Evolutionary conservation across 2,329 filamentous ascomycete genomes (phyloP).

Genomic region (Calonectria pseudoreteaudii): DNA sequence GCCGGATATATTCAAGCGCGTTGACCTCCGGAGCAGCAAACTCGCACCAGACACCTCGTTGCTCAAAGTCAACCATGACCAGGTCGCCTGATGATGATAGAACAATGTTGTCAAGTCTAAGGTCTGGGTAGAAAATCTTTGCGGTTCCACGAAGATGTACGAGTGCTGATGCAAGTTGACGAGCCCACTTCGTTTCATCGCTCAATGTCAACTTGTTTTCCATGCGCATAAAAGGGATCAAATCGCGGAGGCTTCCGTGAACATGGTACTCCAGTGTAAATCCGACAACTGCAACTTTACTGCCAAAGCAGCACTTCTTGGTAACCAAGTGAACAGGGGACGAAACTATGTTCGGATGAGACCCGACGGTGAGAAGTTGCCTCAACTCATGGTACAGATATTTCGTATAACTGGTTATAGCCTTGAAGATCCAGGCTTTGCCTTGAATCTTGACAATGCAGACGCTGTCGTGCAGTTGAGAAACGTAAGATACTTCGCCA

Average conservation of each 20-base stretch:
- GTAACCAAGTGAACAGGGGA: slow-evolving; percentile 66
- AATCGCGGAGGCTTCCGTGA: slow-evolving; percentile 67
- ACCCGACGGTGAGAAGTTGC: slow-evolving; percentile 62
- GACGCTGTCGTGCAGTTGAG: slow-evolving; percentile 70
- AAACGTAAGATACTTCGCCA: slow-evolving; percentile 59
- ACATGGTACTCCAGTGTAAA: slow-evolving; percentile 67
- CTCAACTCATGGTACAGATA: slow-evolving; percentile 72
- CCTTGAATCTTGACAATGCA: slow-evolving; percentile 62
- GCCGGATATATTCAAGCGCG: slow-evolving; percentile 67
- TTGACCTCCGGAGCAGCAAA: slow-evolving; percentile 72
- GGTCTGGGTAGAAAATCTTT: slow-evolving; percentile 66
- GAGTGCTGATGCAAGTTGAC: slow-evolving; percentile 64
- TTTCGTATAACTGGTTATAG: slow-evolving; percentile 67
- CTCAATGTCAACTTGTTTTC: slow-evolving; percentile 55
- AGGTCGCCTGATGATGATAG: slow-evolving; percentile 59
- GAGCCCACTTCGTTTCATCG: slow-evolving; percentile 65
- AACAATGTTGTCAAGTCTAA: slow-evolving; percentile 71
- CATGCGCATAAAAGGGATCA: slow-evolving; percentile 63
- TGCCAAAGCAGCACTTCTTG: slow-evolving; percentile 67
- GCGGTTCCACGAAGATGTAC: slow-evolving; percentile 60
- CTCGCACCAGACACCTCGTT: slow-evolving; percentile 72
- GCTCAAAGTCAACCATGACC: slow-evolving; percentile 72
- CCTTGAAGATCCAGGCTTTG: slow-evolving; percentile 66
- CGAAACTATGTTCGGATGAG: slow-evolving; percentile 65
- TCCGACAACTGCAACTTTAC: slow-evolving; percentile 66